These are phyloP conservation scores for Fraxinus pennsylvanica DNA, from an alignment of 257 asterid genomes.

Conservation along the genomic window DNA sequence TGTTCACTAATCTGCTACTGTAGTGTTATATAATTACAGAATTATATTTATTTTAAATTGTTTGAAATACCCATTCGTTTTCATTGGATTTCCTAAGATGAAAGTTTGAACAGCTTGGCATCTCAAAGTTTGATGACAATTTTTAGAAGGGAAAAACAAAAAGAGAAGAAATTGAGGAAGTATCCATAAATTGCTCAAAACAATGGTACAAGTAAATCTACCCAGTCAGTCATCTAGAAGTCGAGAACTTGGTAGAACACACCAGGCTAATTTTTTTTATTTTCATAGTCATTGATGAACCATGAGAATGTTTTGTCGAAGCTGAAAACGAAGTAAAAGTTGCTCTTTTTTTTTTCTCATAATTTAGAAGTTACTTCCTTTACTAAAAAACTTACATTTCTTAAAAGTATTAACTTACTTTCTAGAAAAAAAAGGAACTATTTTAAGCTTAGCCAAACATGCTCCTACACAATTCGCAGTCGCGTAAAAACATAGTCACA, in stretches of 20 bases:
- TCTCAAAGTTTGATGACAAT: not conserved
- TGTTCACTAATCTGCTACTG: not conserved
- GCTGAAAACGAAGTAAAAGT: no score
- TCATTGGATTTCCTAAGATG: not conserved
- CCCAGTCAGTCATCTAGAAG: not conserved
- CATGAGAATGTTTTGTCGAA: not conserved
- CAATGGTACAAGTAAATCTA: not conserved
- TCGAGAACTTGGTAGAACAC: not conserved
- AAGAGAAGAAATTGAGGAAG: not conserved
- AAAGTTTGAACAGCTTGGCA: not conserved
- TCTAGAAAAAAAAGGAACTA: no score
- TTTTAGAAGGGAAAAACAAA: not conserved
- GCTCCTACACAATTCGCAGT: not conserved
- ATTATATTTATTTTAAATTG: not conserved
- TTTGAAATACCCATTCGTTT: conserved; percentile 2
- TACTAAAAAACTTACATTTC: not conserved
- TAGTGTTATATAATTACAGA: conserved; percentile 1
- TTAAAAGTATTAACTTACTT: not conserved
- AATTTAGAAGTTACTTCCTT: not conserved
- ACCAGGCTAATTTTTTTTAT: not conserved
- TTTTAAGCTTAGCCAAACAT: not conserved
- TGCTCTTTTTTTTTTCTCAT: no score
- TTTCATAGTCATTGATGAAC: not conserved
- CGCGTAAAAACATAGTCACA: not conserved
- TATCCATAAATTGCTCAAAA: not conserved